Evolutionary conservation across 202 grass and related monocot species (phyloP), one percentile per base, ranked within the genome.

Genomic region (Setaria italica): DNA sequence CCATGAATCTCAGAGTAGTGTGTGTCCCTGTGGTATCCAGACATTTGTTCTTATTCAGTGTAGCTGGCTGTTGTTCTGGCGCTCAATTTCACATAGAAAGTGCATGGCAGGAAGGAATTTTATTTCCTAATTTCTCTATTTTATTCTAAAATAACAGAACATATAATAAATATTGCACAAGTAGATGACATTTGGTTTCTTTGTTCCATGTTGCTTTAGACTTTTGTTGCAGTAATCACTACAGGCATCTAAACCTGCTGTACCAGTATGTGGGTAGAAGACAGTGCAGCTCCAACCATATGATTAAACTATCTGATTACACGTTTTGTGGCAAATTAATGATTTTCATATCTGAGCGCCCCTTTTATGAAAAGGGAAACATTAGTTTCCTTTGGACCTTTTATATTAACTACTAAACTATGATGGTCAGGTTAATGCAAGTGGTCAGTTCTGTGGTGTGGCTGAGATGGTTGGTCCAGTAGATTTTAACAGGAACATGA

Each of bases 381-480:
- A 16, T 47, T 54, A 77, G 25, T 70, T 74, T 57, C 30, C 19
- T 76, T 84, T 70, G 80, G 9, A 48, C 77, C 74, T 32, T 37
- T 68, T 76, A 29, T 78, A 41, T 56, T 90, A 55, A 67, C 60
- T 81, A 41, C 14, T 42, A 69, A 49, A 45, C 49, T 86, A 45
- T 87, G 9, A 56, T 87, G 68, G 34, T 49, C 69, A 97, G 95
- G 95, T 97, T 78, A 97, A 97, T 89, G 90, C 95, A 55, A 97
- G 95, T 67, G 92, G 95, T 46, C 95, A 97, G 85, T 97, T 97
- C 64, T 97, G 95, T 85, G 95, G 95, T 0, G 83, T 97, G 76
- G 95, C 95, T 67, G 95, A 97, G 88, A 97, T 97, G 95, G 77
- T 86, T 86, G 92, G 92, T 37, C 72, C 87, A 46, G 90, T 97